Evolutionary conservation across 1,139 yeast genomes (phyloP), one percentile per base, ranked within the genome.

Genomic region (Candida albicans): DNA sequence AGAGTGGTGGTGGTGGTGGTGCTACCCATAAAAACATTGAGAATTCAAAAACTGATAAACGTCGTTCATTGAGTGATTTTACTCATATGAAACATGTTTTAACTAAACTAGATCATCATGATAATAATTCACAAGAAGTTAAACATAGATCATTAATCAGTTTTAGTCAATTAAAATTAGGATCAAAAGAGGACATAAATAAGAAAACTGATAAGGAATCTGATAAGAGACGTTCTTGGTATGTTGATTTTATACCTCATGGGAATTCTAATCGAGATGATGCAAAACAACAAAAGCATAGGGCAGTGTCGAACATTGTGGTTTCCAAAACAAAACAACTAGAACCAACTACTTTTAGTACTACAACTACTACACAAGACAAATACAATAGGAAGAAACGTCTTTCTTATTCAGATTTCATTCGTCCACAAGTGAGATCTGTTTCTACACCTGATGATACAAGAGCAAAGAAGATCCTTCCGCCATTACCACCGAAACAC

Each of bases 61-160:
- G 29, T 29, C 39, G 39, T 8, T 36, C 39, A 28, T 36, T 28
- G 3, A 27, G 33, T 18, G 39, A 36, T n/a, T 29, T 28, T 22
- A 28, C 33, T 2, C 26, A 35, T 26, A 27, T 35, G 22, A 35
- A 35, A 27, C 18, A 15, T 35, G 31, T 10, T 35, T 18, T 18
- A 18, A 18, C 5, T 18, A 18, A 18, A 18, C 5, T 5, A 18
- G 22, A 18, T 18, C 5, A 18, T 18, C 22, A 18, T 11, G 33
- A 36, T 18, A 36, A 18, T 29, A n/a, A 27, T 27, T 3, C 4
- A 10, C 29, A 10, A n/a, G 29, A 27, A 7, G 9, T 25, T 25
- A n/a, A 27, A 18, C 22, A 18, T 18, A 3, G 22, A 4, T 18
- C 22, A 18, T 18, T 18, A 18, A 18, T 18, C 22, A 18, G 22